Evolutionary conservation across 495 filamentous ascomycete genomes (phyloP).

Genomic region (Talaromyces proteolyticus): DNA sequence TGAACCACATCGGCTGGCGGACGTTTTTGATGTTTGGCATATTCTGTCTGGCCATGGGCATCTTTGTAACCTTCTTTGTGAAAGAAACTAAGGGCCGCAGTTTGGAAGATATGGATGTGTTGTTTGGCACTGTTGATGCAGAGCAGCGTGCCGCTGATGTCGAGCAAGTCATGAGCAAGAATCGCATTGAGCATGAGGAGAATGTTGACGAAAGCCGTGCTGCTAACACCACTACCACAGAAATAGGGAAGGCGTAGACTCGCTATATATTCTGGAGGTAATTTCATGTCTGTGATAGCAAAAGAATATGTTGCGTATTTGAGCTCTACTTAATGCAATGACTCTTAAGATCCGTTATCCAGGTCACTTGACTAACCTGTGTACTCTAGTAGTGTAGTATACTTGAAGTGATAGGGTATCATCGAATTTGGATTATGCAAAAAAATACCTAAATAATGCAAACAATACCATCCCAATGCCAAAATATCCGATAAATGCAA

Average conservation of each 20-base stretch:
- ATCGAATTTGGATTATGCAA: not conserved
- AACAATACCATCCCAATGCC: not conserved
- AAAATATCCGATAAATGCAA: not conserved
- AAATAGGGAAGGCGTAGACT: no score
- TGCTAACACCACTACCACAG: not conserved
- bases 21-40: conserved; percentile 53
- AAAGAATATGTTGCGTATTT: no score
- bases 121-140: conserved; percentile 36
- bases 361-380: no score
- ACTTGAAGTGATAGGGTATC: no score
- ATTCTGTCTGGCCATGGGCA: conserved; percentile 33
- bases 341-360: no score
- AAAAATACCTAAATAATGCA: not conserved
- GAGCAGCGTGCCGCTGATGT: conserved; percentile 29
- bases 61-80: conserved; percentile 43
- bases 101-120: conserved; percentile 44
- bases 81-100: conserved; percentile 56
- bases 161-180: conserved; percentile 35
- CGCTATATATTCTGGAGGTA: no score
- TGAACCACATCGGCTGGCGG: conserved; percentile 44
- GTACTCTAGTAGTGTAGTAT: no score
- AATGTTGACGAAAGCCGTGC: conserved; percentile 9
- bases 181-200: conserved; percentile 19
- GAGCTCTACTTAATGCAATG: no score
- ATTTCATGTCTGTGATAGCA: no score